Conservation (phyloP, 164 flowering plant genomes). For the Cinnamomum chago region DNA sequence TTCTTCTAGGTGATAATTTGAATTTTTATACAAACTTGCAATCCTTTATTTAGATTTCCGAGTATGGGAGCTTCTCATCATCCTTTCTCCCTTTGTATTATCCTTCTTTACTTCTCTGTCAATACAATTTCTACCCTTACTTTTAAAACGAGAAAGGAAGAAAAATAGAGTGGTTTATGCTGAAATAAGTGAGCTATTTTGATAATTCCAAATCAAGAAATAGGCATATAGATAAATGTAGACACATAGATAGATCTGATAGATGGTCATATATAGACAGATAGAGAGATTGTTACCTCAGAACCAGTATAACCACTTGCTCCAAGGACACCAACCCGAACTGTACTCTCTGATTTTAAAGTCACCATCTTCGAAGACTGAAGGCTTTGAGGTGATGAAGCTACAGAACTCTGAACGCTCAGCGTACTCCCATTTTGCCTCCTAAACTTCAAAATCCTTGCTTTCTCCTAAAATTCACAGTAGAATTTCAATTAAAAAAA, state of each 20-base stretch:
- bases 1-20: no score
- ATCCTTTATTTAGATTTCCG: no score
- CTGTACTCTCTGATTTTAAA: slow-evolving; percentile 34
- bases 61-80: no score
- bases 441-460: background rate
- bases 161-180: no score
- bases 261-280: background rate
- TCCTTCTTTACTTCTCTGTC: no score
- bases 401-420: slow-evolving; percentile 31
- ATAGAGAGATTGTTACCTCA: slow-evolving; percentile 44
- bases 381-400: slow-evolving; percentile 31
- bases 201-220: background rate
- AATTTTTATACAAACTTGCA: no score
- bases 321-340: slow-evolving; percentile 87
- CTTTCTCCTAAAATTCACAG: slow-evolving; percentile 3
- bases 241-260: background rate
- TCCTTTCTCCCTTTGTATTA: no score
- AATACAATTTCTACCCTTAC: no score
- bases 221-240: background rate
- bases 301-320: slow-evolving; percentile 99
- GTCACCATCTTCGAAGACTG: slow-evolving; percentile 19
- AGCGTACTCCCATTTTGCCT: slow-evolving; percentile 22
- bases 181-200: no score
- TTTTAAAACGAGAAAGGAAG: no score
- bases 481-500: background rate